phyloP scores from a whole-genome alignment of 441 rosid species.

The Sinapis alba region DNA sequence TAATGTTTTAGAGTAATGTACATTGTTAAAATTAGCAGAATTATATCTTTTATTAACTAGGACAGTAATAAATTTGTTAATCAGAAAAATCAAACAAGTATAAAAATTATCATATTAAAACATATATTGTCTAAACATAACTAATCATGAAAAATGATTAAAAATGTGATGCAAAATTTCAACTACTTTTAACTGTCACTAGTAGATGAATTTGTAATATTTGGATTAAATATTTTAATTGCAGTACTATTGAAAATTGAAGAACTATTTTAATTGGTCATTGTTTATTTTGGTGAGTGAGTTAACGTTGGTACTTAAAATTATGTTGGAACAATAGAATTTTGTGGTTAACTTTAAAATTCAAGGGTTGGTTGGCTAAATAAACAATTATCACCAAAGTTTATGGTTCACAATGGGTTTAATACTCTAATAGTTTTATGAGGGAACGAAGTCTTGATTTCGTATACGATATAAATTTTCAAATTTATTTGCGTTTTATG shows the following conservation, averaged over 20 bases:
- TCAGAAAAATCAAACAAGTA: too few species aligned
- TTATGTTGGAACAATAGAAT: background rate
- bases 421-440: background rate
- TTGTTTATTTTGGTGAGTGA: background rate
- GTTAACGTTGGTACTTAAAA: background rate
- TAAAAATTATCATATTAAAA: too few species aligned
- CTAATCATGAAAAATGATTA: too few species aligned
- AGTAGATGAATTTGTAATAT: background rate
- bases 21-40: too few species aligned
- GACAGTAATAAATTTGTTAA: too few species aligned
- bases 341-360: background rate
- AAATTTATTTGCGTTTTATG: too few species aligned
- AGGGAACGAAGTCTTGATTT: too few species aligned
- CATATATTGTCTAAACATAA: background rate
- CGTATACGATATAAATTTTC: too few species aligned
- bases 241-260: background rate
- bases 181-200: background rate
- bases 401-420: background rate
- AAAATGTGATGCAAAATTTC: background rate
- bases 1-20: too few species aligned
- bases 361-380: background rate
- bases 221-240: background rate
- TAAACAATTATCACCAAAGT: background rate
- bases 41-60: too few species aligned
- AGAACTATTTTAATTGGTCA: background rate